These are phyloP conservation scores for Bryoglossum gracile DNA, from an alignment of 495 filamentous ascomycete species.

Conservation along the genomic window DNA sequence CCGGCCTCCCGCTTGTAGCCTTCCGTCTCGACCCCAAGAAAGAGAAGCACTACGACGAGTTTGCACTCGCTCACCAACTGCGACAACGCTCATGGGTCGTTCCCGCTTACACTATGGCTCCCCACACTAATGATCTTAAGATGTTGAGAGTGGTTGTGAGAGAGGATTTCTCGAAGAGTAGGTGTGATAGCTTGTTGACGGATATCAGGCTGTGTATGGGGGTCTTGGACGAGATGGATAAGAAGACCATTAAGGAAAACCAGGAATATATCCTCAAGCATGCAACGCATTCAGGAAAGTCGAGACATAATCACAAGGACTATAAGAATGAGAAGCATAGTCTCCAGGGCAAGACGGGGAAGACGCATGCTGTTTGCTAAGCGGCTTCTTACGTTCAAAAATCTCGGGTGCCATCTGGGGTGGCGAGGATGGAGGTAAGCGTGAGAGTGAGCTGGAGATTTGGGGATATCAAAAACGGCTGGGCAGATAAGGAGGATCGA, in stretches of 20 bases:
- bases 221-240: constrained; percentile 65
- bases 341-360: constrained; percentile 79
- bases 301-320: constrained; percentile 53
- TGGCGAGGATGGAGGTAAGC: too few species aligned
- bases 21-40: constrained; percentile 57
- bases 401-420: too few species aligned
- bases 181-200: constrained; percentile 63
- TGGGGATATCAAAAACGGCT: too few species aligned
- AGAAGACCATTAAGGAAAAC: constrained; percentile 56
- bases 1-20: constrained; percentile 78
- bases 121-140: constrained; percentile 67
- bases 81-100: constrained; percentile 83
- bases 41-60: constrained; percentile 68
- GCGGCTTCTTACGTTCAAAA: too few species aligned
- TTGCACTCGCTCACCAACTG: constrained; percentile 71
- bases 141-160: constrained; percentile 84
- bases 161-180: constrained; percentile 74
- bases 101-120: constrained; percentile 92
- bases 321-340: constrained; percentile 75
- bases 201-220: constrained; percentile 68
- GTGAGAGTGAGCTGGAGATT: too few species aligned
- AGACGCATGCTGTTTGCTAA: constrained; percentile 81
- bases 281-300: constrained; percentile 37
- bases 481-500: too few species aligned
- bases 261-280: constrained; percentile 55